phyloP scores from a whole-genome alignment of 331 rosid genomes.

The Phaseolus coccineus region DNA sequence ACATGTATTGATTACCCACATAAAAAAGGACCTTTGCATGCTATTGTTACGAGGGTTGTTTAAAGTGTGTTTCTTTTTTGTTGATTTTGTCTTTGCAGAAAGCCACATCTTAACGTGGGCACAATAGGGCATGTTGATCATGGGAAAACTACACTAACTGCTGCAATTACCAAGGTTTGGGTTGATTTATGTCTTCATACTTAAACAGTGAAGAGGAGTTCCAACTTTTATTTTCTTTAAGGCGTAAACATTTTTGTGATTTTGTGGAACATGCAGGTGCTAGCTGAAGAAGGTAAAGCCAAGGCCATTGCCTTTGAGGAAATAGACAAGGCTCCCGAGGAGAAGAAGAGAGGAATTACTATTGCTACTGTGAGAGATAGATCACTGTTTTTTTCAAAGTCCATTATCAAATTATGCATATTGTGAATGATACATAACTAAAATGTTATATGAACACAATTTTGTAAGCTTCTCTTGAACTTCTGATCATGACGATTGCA shows the following conservation, averaged over 20 bases:
- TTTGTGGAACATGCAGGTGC: constrained; percentile 59
- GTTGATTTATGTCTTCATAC: constrained; percentile 14
- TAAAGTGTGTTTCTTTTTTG: background rate
- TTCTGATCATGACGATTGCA: constrained; percentile 43
- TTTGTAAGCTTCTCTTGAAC: constrained; percentile 4
- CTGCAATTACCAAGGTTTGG: constrained; percentile 92
- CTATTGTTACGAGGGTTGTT: background rate
- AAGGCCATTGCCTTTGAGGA: constrained; percentile 95
- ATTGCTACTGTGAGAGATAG: constrained; percentile 72
- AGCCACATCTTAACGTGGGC: constrained; percentile 94
- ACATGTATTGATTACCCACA: background rate
- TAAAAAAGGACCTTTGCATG: background rate
- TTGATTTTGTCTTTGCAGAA: constrained; percentile 53
- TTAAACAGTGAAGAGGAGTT: constrained; percentile 1
- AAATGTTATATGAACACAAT: background rate
- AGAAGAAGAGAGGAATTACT: constrained; percentile 94
- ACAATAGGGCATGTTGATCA: constrained; percentile 96
- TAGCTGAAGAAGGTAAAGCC: constrained; percentile 93
- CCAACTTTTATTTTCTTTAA: background rate
- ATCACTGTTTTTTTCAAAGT: background rate
- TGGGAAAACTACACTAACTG: constrained; percentile 94
- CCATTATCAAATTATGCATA: constrained; percentile 33
- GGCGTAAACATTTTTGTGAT: constrained; percentile 2
- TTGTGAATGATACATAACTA: constrained; percentile 25
- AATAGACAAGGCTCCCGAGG: constrained; percentile 98